A percentile compares a stretch with the other conserved stretches of the same genome.
These are phyloP conservation scores for Boletales sp. DNA, from an alignment of 768 basidiomycete species.

Conservation along the genomic window DNA sequence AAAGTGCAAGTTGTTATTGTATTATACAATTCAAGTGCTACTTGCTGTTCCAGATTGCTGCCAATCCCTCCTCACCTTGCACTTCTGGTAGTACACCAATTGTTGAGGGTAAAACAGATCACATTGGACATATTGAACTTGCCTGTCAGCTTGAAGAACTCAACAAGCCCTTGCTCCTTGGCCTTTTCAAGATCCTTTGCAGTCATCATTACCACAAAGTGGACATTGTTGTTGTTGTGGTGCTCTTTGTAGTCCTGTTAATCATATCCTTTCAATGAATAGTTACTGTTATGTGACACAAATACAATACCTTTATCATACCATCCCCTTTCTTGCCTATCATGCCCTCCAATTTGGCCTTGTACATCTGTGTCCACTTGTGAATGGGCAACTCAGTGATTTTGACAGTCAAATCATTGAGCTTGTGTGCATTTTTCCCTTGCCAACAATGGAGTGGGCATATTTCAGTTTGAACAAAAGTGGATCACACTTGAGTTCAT, in stretches of 20 bases:
- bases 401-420: slow-evolving; percentile 87
- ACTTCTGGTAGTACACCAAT: slow-evolving; percentile 89
- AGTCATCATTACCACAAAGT: slow-evolving; percentile 80
- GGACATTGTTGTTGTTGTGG: slow-evolving; percentile 88
- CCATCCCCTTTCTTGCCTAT: slow-evolving; percentile 82
- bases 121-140: slow-evolving; percentile 93
- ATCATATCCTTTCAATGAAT: background rate
- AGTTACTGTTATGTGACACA: background rate
- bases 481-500: too few relatives aligned
- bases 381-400: slow-evolving; percentile 95
- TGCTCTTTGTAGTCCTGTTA: slow-evolving; percentile 94
- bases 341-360: slow-evolving; percentile 85
- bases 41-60: too few relatives aligned
- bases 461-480: too few relatives aligned
- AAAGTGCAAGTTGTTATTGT: too few relatives aligned
- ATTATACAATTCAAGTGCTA: too few relatives aligned
- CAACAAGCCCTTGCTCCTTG: slow-evolving; percentile 82
- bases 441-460: too few relatives aligned
- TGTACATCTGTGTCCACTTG: slow-evolving; percentile 91
- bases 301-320: slow-evolving; percentile 61
- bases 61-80: slow-evolving; percentile 62
- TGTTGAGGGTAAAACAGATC: slow-evolving; percentile 96
- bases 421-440: slow-evolving; percentile 67
- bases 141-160: slow-evolving; percentile 85
- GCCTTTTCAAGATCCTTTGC: slow-evolving; percentile 82